phyloP scores from a whole-genome alignment of 495 filamentous ascomycete genomes.

The Trichoderma parareesei region DNA sequence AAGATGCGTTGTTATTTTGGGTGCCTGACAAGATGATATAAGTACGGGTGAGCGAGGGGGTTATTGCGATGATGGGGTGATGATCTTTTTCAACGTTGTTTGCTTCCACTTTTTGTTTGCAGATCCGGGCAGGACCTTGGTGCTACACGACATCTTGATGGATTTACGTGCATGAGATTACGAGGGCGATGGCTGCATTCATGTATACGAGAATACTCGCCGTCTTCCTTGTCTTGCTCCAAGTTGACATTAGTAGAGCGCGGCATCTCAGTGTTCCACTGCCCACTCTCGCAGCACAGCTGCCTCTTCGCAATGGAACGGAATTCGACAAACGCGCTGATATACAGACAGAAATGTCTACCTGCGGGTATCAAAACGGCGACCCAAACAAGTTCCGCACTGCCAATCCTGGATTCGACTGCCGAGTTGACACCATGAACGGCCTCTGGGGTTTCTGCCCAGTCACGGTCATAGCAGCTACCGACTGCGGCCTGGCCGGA shows the following conservation, averaged over 20 bases:
- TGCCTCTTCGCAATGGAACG: background rate
- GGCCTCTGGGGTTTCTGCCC: slow-evolving; percentile 21
- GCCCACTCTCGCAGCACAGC: background rate
- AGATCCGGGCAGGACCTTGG: background rate
- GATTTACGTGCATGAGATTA: background rate
- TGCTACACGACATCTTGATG: background rate
- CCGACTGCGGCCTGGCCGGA: slow-evolving; percentile 19
- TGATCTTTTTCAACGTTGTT: background rate
- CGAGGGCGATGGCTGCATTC: background rate
- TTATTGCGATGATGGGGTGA: background rate
- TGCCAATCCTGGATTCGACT: slow-evolving; percentile 18
- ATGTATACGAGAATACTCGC: background rate
- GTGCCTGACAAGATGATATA: background rate
- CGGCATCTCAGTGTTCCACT: background rate
- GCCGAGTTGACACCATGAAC: slow-evolving; percentile 16
- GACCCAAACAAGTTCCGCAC: slow-evolving; percentile 13
- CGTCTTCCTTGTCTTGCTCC: background rate
- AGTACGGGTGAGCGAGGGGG: background rate
- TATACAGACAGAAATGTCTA: slow-evolving; percentile 9
- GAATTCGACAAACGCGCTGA: slow-evolving; percentile 4
- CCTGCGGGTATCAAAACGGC: slow-evolving; percentile 11
- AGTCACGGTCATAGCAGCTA: slow-evolving; percentile 10
- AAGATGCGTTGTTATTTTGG: background rate
- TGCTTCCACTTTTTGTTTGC: background rate
- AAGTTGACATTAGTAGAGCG: background rate